Evolutionary conservation across 2,329 filamentous ascomycete genomes (phyloP).

Genomic region (Paecilomyces dactylethromorphus): DNA sequence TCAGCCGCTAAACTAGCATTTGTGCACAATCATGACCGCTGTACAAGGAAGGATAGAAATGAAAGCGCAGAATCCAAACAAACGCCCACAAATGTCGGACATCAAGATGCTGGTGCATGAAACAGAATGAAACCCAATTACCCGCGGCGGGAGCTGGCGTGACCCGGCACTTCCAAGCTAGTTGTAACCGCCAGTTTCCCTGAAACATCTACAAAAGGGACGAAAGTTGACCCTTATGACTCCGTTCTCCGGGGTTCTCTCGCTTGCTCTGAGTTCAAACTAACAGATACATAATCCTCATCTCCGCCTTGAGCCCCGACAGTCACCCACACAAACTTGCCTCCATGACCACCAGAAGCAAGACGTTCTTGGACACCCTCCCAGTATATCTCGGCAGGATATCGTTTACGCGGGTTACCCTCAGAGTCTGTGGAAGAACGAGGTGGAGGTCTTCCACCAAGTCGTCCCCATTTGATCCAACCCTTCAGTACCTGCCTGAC

Average conservation of each 20-base stretch:
- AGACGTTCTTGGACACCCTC: conserved; percentile 35
- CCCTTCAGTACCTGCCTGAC: conserved; percentile 34
- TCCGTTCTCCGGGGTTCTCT: not conserved
- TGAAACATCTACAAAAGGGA: not conserved
- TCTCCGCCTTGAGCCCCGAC: conserved; percentile 43
- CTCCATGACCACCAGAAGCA: conserved; percentile 38
- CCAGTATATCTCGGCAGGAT: conserved; percentile 30
- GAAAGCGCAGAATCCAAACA: not conserved
- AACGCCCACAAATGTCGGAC: not conserved
- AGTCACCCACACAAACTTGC: conserved; percentile 47
- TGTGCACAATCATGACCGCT: not conserved
- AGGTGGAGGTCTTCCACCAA: conserved; percentile 26
- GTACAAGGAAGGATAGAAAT: not conserved
- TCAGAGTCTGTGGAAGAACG: conserved; percentile 9
- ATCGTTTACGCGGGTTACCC: conserved; percentile 4
- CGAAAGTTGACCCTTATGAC: not conserved
- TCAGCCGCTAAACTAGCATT: not conserved
- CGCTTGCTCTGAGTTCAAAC: conserved; percentile 18
- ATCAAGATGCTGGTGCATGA: not conserved
- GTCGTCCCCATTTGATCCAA: conserved; percentile 31
- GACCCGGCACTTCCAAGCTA: not conserved
- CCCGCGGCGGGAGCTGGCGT: not conserved
- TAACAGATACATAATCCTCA: conserved; percentile 34
- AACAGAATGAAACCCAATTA: not conserved
- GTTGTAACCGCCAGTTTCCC: not conserved